These are phyloP conservation scores for Cystobasidium slooffiae DNA, from an alignment of 1,284 basidiomycete species.

Conservation along the genomic window DNA sequence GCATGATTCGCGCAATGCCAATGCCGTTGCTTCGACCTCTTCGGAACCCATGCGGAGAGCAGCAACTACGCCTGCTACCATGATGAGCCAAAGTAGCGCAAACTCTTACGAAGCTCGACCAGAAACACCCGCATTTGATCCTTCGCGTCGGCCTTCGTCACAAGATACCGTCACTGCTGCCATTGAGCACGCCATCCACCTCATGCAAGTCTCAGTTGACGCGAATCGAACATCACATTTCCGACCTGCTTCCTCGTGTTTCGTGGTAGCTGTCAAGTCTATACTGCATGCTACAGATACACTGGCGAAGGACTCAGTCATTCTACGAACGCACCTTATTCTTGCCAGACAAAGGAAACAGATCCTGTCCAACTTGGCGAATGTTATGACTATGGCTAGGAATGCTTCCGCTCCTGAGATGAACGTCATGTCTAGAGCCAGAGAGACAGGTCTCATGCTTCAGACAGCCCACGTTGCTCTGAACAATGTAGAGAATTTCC, in stretches of 20 bases:
- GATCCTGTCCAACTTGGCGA: slow-evolving; percentile 79
- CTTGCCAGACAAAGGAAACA: slow-evolving; percentile 79
- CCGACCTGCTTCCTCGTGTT: slow-evolving; percentile 69
- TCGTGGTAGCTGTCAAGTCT: slow-evolving; percentile 92
- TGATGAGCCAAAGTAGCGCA: slow-evolving; percentile 14
- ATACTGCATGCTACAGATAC: slow-evolving; percentile 84
- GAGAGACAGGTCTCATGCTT: slow-evolving; percentile 58
- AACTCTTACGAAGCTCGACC: slow-evolving; percentile 10
- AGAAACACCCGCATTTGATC: slow-evolving; percentile 32
- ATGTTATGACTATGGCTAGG: slow-evolving; percentile 81
- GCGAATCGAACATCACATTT: slow-evolving; percentile 77
- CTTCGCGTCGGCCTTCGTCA: slow-evolving; percentile 7
- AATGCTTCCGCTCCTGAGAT: slow-evolving; percentile 64
- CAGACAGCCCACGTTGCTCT: slow-evolving; percentile 59
- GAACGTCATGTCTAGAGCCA: slow-evolving; percentile 45
- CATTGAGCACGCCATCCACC: slow-evolving; percentile 78
- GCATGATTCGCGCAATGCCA: slow-evolving; percentile 5
- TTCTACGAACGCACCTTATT: slow-evolving; percentile 69
- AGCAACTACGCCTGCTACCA: slow-evolving; percentile 11
- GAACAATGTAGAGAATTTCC: slow-evolving; percentile 60
- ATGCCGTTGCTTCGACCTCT: slow-evolving; percentile 10
- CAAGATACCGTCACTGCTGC: slow-evolving; percentile 60
- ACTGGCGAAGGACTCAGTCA: slow-evolving; percentile 76
- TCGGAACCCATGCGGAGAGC: slow-evolving; percentile 33
- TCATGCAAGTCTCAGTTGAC: slow-evolving; percentile 82